Evolutionary conservation across 441 rosid genomes (phyloP), one percentile per base, ranked within the genome.

Genomic region (Erysimum pusillum): DNA sequence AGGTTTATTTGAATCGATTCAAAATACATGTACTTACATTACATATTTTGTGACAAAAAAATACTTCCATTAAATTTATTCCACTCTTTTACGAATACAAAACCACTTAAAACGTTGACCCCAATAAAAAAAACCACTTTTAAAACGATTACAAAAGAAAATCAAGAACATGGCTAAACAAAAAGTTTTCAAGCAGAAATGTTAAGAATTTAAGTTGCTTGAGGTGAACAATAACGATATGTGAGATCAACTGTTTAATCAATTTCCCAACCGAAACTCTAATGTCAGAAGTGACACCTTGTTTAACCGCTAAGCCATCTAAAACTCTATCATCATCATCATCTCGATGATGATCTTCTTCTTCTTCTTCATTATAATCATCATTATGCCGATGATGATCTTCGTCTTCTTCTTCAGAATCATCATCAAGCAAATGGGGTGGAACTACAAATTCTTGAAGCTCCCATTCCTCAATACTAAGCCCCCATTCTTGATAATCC

Each of bases 401-500:
- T n/a, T 63, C 7, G 8, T 28, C 31, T 11, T 56, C 76, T 31
- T 65, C 42, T 1, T 73, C 35, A 18, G n/a, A 48, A 63, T 57
- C 75, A 35, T 83, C 70, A 0, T 73, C 85, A 28, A 79, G 70
- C 57, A 82, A 63, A 80, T 85, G 77, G 0, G 73, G 79, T 0
- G 85, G 83, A 5, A 73, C 61, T 0, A 65, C 36, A 0, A 61
- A 18, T 8, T 67, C 86, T 62, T 70, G 71, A 10, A 61, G 52
- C 73, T 71, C 81, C 84, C 71, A 82, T 12, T 64, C 67, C 31
- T 78, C 76, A 13, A 79, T 25, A 59, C 79, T 63, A 36, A 84
- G 59, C 62, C 81, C 73, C 61, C 81, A 85, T 54, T 57, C 74
- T 9, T 49, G 44, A 71, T 69, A 83, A 65, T 83, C 83, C 12